These are phyloP conservation scores for Phytophthora sansomeana DNA, from an alignment of 352 stramenopile species.

Conservation along the genomic window DNA sequence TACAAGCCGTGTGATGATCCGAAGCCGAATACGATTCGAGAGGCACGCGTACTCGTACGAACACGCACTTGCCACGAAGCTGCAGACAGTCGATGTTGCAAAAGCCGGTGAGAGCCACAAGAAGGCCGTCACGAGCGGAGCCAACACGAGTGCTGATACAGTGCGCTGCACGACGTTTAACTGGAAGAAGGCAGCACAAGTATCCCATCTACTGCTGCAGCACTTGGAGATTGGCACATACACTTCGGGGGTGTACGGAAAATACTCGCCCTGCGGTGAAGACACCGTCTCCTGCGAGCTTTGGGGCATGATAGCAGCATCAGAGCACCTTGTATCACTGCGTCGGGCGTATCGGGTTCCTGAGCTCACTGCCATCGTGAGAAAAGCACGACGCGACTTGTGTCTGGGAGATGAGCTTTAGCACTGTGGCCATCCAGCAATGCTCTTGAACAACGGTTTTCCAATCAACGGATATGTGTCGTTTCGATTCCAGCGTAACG, in stretches of 20 bases:
- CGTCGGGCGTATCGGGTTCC: neutral
- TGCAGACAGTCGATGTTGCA: conserved; percentile 67
- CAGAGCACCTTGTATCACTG: conserved; percentile 6
- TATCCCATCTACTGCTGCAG: neutral
- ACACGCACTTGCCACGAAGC: conserved; percentile 60
- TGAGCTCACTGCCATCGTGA: neutral
- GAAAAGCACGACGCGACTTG: neutral
- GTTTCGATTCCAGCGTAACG: neutral
- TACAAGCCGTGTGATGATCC: conserved; percentile 45
- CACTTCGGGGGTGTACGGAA: conserved; percentile 7
- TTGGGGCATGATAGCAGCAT: neutral
- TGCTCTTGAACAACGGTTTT: neutral
- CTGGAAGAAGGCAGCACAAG: conserved; percentile 25
- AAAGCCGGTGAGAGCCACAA: conserved; percentile 70
- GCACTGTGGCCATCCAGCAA: neutral
- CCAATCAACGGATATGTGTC: conserved; percentile 1
- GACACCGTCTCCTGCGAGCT: conserved; percentile 16
- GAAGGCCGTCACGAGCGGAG: conserved; percentile 67
- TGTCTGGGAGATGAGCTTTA: neutral
- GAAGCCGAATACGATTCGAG: conserved; percentile 64
- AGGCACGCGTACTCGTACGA: conserved; percentile 80
- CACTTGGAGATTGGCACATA: neutral
- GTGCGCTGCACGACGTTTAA: conserved; percentile 67
- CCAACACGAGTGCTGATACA: conserved; percentile 62
- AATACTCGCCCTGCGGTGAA: conserved; percentile 20